Conservation (phyloP, 2,329 filamentous ascomycete genomes). For the Diaporthe helianthi region DNA sequence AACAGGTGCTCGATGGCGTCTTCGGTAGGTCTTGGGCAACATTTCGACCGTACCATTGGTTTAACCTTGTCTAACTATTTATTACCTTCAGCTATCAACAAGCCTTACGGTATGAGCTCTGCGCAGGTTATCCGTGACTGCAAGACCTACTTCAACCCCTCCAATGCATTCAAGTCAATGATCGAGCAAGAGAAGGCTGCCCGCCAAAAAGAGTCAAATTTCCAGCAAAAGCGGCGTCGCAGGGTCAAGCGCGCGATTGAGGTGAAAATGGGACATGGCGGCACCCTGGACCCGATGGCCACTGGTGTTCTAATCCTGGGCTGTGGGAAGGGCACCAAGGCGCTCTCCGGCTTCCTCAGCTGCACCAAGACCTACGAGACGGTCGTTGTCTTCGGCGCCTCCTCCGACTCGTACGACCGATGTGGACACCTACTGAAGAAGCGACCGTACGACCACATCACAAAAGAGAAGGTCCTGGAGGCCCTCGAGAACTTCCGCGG, state of each 20-base stretch:
- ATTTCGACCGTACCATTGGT: not conserved
- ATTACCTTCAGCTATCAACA: slow-evolving; percentile 77
- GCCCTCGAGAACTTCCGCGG: slow-evolving; percentile 79
- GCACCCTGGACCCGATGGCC: slow-evolving; percentile 91
- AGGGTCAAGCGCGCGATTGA: slow-evolving; percentile 66
- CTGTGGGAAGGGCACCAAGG: slow-evolving; percentile 86
- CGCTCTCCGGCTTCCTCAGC: slow-evolving; percentile 76
- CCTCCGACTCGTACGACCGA: slow-evolving; percentile 90
- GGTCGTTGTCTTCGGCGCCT: slow-evolving; percentile 86
- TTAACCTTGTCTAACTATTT: not conserved
- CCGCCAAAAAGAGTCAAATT: slow-evolving; percentile 62
- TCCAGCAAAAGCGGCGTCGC: slow-evolving; percentile 65
- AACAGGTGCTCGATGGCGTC: slow-evolving; percentile 62
- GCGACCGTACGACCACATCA: slow-evolving; percentile 81
- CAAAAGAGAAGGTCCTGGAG: slow-evolving; percentile 77
- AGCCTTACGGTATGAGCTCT: slow-evolving; percentile 85
- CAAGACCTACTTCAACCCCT: slow-evolving; percentile 83
- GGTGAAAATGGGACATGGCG: slow-evolving; percentile 95
- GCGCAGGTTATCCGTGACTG: slow-evolving; percentile 90
- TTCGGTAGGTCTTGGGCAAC: slow-evolving; percentile 54
- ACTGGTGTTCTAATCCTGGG: slow-evolving; percentile 92
- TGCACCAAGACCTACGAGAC: slow-evolving; percentile 96
- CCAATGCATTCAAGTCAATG: slow-evolving; percentile 79
- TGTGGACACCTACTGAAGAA: slow-evolving; percentile 82
- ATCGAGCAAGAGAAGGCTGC: slow-evolving; percentile 67